A percentile compares a stretch with the other conserved stretches of the same genome.
These are phyloP conservation scores for Durusdinium trenchii DNA, from an alignment of 73 alveolate genomes.

Conservation along the genomic window DNA sequence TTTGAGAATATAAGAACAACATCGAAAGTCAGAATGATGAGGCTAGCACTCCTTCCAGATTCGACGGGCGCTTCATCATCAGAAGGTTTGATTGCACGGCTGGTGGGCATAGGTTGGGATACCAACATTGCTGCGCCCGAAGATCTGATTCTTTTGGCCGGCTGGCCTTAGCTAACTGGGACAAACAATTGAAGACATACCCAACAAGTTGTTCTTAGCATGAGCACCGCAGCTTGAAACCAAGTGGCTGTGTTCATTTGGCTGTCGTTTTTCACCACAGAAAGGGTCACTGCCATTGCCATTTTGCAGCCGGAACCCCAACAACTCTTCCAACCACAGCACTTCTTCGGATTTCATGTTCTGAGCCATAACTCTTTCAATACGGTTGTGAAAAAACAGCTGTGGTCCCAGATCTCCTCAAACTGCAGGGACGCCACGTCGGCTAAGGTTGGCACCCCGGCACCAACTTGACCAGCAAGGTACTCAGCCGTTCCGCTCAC, in stretches of 20 bases:
- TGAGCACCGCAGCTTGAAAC: too few species aligned
- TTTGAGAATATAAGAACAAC: background rate
- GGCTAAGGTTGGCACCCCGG: slow-evolving; percentile 9
- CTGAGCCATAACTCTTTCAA: background rate
- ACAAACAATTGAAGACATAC: background rate
- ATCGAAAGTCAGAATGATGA: too few species aligned
- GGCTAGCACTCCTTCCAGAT: too few species aligned
- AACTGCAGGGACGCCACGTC: background rate
- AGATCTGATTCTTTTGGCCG: background rate
- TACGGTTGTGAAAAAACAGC: too few species aligned
- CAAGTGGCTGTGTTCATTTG: too few species aligned
- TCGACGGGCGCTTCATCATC: background rate
- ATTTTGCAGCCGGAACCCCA: background rate
- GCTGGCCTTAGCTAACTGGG: background rate
- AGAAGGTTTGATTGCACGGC: background rate
- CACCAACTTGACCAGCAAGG: background rate
- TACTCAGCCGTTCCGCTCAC: background rate
- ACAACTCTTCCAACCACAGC: background rate
- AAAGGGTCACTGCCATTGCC: background rate
- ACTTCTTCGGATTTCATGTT: background rate
- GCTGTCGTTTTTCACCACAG: background rate
- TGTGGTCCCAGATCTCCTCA: too few species aligned
- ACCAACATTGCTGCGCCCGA: background rate
- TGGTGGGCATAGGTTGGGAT: background rate
- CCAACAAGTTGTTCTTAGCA: background rate